Evolutionary conservation across 208 protist genomes (phyloP), one percentile per base, ranked within the genome.

Genomic region (Leishmania lainsoni): DNA sequence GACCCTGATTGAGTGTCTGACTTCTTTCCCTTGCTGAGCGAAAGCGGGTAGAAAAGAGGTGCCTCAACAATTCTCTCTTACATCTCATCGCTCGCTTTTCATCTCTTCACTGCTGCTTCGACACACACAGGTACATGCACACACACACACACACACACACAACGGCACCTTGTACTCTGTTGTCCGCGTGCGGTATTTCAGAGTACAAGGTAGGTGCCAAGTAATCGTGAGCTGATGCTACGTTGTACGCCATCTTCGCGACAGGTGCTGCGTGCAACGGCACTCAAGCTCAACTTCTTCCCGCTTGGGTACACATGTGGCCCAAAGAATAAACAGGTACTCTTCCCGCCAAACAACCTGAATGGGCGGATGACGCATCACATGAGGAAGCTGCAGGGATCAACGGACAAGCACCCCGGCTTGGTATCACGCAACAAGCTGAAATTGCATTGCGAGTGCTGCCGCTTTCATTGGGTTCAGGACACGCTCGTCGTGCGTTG

Each of bases 401-500:
- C 85, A 5, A 92, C 89, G 26, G 84, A 89, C 78, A 90, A 92
- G 73, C 84, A 94, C 83, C 86, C 91, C 10, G 73, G 85, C 22
- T 63, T 94, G 29, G 91, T 95, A 9, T 76, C 66, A 4, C 90
- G 93, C n/a, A 78, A 95, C 79, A 81, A 90, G 54, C 81, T 97
- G 22, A 92, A 94, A 79, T 88, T 97, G 61, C 88, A 84, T 63
- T 97, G 93, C 79, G 92, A 95, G 76, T 85, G 90, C 79, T 97
- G 93, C 76, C 81, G 81, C 4, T 97, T 97, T 76, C 75, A 84
- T 39, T 97, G 93, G 92, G 61, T 95, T 49, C 91, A 95, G 75
- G 93, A 97, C 82, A 93, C 93, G 17, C 91, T 97, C 56, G 86
- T 84, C 59, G 88, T 97, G 71, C 90, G 90, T 54, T 97, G 93